Evolutionary conservation across 306 rosid species (phyloP).

Genomic region (Senna tora): DNA sequence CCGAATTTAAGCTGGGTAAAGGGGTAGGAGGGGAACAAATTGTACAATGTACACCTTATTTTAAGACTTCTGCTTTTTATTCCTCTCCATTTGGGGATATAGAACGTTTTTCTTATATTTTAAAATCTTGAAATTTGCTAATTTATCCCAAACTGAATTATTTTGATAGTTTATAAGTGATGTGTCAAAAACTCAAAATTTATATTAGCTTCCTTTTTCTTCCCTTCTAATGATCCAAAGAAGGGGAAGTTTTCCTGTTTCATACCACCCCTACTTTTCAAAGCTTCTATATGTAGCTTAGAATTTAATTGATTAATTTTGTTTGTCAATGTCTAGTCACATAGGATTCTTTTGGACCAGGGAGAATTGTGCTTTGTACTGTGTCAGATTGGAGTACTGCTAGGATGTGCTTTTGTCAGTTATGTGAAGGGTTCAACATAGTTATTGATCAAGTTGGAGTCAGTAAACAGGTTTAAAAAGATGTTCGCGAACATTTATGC

Average conservation of each 20-base stretch:
- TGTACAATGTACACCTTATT: not conserved
- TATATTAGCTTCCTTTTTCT: not conserved
- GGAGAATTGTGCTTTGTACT: not conserved
- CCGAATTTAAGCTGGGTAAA: not conserved
- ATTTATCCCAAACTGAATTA: not conserved
- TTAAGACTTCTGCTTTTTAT: not conserved
- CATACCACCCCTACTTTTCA: not conserved
- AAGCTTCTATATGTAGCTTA: not conserved
- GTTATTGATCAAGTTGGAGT: constrained; percentile 14
- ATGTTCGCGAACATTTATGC: not conserved
- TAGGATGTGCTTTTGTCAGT: not conserved
- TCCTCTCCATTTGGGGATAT: not conserved
- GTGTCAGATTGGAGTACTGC: constrained; percentile 2
- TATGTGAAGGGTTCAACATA: not conserved
- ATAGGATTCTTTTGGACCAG: not conserved
- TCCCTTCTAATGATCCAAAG: not conserved
- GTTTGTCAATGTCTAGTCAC: not conserved
- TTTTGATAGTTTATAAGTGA: not conserved
- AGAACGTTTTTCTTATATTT: not conserved
- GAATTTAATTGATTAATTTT: not conserved
- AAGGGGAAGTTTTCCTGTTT: not conserved
- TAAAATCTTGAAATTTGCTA: not conserved
- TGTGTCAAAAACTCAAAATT: not conserved
- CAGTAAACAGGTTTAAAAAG: constrained; percentile 12
- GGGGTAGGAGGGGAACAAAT: not conserved